Conservation (phyloP, 2,329 filamentous ascomycete genomes). For the Coccinonectria pachysandricola region DNA sequence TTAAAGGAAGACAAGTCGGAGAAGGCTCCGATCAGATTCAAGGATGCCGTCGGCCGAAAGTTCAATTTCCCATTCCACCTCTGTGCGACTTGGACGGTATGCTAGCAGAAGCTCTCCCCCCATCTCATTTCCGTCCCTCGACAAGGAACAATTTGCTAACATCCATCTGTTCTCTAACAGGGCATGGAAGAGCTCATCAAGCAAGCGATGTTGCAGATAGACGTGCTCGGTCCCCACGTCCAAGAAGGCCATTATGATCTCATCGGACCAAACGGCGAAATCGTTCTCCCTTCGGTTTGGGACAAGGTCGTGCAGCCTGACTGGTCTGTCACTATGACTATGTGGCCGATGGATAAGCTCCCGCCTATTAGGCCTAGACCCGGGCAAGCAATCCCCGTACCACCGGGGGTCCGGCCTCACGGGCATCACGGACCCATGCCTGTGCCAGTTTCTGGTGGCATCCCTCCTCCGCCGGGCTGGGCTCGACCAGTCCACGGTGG, state of each 20-base stretch:
- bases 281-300: slow-evolving; percentile 71
- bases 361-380: slow-evolving; percentile 17
- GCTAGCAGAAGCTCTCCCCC: slow-evolving; percentile 22
- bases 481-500: slow-evolving; percentile 2
- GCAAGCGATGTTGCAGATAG: slow-evolving; percentile 72
- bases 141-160: no score
- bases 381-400: slow-evolving; percentile 9
- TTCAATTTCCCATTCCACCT: slow-evolving; percentile 86
- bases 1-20: slow-evolving; percentile 46
- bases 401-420: no score
- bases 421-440: slow-evolving; percentile 6
- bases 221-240: slow-evolving; percentile 65
- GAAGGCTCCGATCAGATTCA: slow-evolving; percentile 75
- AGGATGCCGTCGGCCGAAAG: slow-evolving; percentile 82
- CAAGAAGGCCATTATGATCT: slow-evolving; percentile 72
- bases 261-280: slow-evolving; percentile 68
- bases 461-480: slow-evolving; percentile 15
- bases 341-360: slow-evolving; percentile 46
- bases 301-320: slow-evolving; percentile 73
- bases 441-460: slow-evolving; percentile 7
- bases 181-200: slow-evolving; percentile 82
- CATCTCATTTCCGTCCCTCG: no score
- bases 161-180: slow-evolving; percentile 36
- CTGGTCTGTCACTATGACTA: slow-evolving; percentile 42
- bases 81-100: slow-evolving; percentile 74